These are phyloP conservation scores for Rhizoctonia solani DNA, from an alignment of 1,284 basidiomycete genomes.

Conservation along the genomic window DNA sequence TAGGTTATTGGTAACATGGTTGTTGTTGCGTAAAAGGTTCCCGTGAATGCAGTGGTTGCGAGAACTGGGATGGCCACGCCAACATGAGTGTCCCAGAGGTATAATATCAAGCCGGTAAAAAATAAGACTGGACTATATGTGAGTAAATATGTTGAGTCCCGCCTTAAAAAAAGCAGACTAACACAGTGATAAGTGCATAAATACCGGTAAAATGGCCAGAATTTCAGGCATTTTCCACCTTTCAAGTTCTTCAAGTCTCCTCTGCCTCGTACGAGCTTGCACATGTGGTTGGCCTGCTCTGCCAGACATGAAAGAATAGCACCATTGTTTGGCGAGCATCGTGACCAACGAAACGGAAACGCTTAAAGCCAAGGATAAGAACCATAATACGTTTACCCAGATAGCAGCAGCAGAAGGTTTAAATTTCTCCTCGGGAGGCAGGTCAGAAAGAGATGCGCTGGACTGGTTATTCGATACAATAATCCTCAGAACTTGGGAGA, in stretches of 20 bases:
- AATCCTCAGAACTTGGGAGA: neutral
- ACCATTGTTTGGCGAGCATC: conserved; percentile 33
- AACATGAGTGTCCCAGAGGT: conserved; percentile 12
- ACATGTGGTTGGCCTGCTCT: conserved; percentile 19
- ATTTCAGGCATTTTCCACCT: conserved; percentile 31
- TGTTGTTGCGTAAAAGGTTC: conserved; percentile 4
- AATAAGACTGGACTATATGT: conserved; percentile 8
- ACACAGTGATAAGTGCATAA: conserved; percentile 31
- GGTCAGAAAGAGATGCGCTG: neutral
- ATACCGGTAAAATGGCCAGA: conserved; percentile 15
- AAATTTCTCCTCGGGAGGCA: neutral
- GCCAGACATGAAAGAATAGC: conserved; percentile 32
- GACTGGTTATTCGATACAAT: neutral
- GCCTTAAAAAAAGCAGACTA: neutral
- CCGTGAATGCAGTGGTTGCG: conserved; percentile 3
- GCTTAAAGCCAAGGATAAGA: conserved; percentile 18
- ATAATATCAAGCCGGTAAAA: conserved; percentile 15
- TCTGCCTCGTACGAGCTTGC: conserved; percentile 21
- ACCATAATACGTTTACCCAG: conserved; percentile 24
- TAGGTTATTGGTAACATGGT: conserved; percentile 3
- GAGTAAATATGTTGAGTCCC: neutral
- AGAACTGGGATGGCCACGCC: conserved; percentile 16
- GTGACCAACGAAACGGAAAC: conserved; percentile 23
- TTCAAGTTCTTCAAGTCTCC: conserved; percentile 19
- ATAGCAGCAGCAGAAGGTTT: neutral